A percentile compares a stretch with the other conserved stretches of the same genome.
Evolutionary conservation across 768 basidiomycete genomes (phyloP).

Genomic region (Agaricus bisporus): DNA sequence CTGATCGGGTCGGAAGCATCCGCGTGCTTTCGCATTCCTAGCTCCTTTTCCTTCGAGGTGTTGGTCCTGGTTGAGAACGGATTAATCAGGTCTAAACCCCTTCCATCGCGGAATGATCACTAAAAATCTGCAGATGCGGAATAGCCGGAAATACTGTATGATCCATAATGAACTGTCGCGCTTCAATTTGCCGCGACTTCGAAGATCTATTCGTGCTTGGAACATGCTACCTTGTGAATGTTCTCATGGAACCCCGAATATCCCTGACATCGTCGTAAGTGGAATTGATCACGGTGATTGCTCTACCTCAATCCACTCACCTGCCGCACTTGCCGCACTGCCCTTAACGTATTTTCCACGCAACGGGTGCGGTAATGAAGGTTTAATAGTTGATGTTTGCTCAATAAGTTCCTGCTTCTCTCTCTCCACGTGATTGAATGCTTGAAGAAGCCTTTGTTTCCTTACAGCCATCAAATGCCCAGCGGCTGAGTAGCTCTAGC

Average conservation of each 20-base stretch:
- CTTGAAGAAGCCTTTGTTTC: conserved; percentile 20
- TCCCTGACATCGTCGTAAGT: not conserved
- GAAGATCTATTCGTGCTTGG: not conserved
- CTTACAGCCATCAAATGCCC: conserved; percentile 10
- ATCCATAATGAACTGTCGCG: not conserved
- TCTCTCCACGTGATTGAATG: conserved; percentile 25
- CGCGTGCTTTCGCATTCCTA: conserved; percentile 1
- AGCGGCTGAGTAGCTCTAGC: conserved; percentile 21
- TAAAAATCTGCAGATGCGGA: not conserved
- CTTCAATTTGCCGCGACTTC: not conserved
- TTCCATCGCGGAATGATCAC: not conserved
- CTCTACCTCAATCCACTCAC: not conserved
- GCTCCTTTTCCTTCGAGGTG: not conserved
- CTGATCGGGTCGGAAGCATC: not conserved
- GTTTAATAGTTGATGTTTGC: conserved; percentile 1
- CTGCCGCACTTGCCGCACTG: not conserved
- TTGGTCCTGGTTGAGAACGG: not conserved
- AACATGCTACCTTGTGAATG: conserved; percentile 1
- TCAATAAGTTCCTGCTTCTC: conserved; percentile 10
- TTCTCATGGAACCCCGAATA: conserved; percentile 6
- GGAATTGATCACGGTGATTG: not conserved
- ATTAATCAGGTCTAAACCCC: not conserved
- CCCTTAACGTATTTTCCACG: not conserved
- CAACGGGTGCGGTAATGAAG: conserved; percentile 16
- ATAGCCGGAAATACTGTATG: conserved; percentile 2